Evolutionary conservation across 495 filamentous ascomycete species (phyloP).

Genomic region (Tuber aestivum): DNA sequence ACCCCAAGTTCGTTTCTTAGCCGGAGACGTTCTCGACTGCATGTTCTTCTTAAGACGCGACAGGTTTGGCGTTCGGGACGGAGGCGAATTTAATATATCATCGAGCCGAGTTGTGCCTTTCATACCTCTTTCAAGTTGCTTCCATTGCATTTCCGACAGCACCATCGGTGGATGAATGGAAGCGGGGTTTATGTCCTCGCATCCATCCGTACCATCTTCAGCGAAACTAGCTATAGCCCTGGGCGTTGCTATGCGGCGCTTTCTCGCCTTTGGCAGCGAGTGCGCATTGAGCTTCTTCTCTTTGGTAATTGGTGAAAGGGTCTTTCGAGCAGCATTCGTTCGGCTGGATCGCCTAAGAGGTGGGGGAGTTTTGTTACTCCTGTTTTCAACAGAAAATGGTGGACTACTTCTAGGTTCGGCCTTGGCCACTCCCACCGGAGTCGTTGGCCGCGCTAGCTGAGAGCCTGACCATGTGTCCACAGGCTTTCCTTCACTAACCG

Average conservation of each 20-base stretch:
- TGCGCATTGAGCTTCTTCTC: background rate
- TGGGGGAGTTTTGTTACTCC: background rate
- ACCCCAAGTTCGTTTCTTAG: slow-evolving; percentile 14
- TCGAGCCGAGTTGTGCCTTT: slow-evolving; percentile 23
- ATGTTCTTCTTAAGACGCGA: slow-evolving; percentile 18
- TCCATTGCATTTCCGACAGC: slow-evolving; percentile 17
- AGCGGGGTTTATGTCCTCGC: slow-evolving; percentile 6
- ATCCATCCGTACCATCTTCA: slow-evolving; percentile 30
- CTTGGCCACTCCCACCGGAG: background rate
- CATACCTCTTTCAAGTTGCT: slow-evolving; percentile 15
- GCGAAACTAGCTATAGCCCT: slow-evolving; percentile 23
- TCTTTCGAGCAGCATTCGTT: background rate
- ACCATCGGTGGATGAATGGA: slow-evolving; percentile 15
- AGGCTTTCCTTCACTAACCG: background rate
- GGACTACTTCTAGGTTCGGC: slow-evolving; percentile 5
- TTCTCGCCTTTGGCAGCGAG: background rate
- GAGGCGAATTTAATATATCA: slow-evolving; percentile 28
- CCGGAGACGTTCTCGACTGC: slow-evolving; percentile 24
- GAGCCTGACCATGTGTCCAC: slow-evolving; percentile 1
- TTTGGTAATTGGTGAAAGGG: slow-evolving; percentile 1
- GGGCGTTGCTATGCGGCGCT: slow-evolving; percentile 9
- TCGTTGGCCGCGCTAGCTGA: slow-evolving; percentile 4
- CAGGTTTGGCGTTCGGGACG: slow-evolving; percentile 30
- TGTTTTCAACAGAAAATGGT: background rate
- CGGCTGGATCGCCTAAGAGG: background rate